phyloP scores from a whole-genome alignment of 495 filamentous ascomycete genomes.

The Baudoinia panamericana region DNA sequence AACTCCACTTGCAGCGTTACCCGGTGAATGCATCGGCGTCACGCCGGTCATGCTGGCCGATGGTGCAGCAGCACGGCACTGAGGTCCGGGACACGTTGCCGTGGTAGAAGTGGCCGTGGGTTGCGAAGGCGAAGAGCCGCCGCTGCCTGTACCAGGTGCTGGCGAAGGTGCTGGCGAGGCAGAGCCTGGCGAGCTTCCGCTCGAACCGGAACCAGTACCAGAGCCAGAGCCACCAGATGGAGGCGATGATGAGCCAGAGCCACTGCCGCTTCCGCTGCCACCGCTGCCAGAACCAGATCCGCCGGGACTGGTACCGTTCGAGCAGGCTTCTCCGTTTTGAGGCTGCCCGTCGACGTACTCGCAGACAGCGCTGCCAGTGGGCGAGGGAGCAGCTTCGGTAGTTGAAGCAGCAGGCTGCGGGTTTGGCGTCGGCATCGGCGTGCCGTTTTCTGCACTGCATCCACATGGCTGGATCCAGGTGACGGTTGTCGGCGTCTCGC shows the following conservation, averaged over 20 bases:
- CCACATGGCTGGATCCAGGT: slow-evolving; percentile 30
- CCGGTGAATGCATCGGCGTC: too few relatives aligned
- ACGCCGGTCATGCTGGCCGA: background rate
- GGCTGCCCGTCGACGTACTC: slow-evolving; percentile 1
- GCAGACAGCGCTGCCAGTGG: slow-evolving; percentile 1
- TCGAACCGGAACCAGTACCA: too few relatives aligned
- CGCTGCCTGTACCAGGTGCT: background rate
- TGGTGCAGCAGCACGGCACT: background rate
- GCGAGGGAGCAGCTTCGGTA: background rate
- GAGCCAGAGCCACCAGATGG: too few relatives aligned
- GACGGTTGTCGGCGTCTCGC: slow-evolving; percentile 26
- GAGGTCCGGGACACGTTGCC: background rate
- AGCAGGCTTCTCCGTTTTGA: slow-evolving; percentile 1
- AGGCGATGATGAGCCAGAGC: background rate
- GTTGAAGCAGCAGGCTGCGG: slow-evolving; percentile 1
- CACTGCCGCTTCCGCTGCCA: background rate
- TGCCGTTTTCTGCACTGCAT: slow-evolving; percentile 1
- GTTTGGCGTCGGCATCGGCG: background rate
- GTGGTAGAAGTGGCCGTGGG: background rate
- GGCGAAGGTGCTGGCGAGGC: background rate
- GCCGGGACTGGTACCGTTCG: background rate
- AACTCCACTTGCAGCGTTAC: background rate
- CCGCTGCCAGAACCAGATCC: background rate
- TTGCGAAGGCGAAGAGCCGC: background rate
- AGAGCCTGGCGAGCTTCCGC: too few relatives aligned